Base-by-base conservation (phyloP, 768 basidiomycete genomes). In the Pleurotus sapidus region DNA sequence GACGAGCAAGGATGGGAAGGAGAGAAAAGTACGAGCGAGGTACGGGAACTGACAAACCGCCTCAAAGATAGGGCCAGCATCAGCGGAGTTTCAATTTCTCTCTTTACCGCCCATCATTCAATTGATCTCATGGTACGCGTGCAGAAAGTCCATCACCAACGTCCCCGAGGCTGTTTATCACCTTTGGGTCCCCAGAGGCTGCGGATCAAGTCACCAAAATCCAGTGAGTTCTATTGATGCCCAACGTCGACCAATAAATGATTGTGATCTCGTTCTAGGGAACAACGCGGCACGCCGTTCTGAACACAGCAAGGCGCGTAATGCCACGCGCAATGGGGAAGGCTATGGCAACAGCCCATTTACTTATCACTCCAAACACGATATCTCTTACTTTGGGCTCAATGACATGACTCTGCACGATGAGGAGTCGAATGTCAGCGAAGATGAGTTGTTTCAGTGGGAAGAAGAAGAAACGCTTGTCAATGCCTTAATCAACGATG, bases 401-500 rank as follows among this genome's bases (percentile, higher is more conserved):
- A 39, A 54, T 24, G 18, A 39, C 18, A 45, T 14, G 20, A 11
- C n/a, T 45, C 42, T 11, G n/a, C 42, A 48, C 54, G 62, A 59
- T 49, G 62, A 63, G 59, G 67, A 60, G 57, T 62, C 58, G 47
- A 63, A 57, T 46, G 64, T 60, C 49, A 54, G 59, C 42, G 60
- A 58, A 50, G 54, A 49, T 46, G 57, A 63, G 55, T 61, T 59
- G 60, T 82, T 81, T 63, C 65, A 68, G 30, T 84, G 81, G 81
- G 77, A 83, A 39, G 78, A 81, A 59, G 81, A 82, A 62, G 68
- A 65, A n/a, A 81, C 81, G 2, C 71, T 84, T 34, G 72, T 81
- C n/a, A 74, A 77, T 14, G 77, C 76, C 45, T 68, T 84, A 18
- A 65, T 83, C 65, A 74, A 78, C 39, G 73, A 76, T 49, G 71